These are phyloP conservation scores for Geotrichum histeridarum DNA, from an alignment of 1,139 yeast genomes.

Conservation along the genomic window DNA sequence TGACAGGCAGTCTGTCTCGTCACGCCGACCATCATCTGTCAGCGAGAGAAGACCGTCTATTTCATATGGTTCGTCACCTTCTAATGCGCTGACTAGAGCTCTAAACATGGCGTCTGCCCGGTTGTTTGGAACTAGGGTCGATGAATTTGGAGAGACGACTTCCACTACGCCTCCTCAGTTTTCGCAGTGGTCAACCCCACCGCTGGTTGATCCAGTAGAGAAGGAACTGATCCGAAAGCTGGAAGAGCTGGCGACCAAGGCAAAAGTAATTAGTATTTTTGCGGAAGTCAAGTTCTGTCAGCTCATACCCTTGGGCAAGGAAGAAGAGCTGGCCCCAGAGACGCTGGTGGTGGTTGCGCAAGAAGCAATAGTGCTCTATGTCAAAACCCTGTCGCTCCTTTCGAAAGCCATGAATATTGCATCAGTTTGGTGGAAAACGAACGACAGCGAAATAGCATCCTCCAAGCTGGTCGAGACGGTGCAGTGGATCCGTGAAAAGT, in stretches of 20 bases:
- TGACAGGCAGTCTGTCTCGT: background rate
- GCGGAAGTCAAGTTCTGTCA: slow-evolving; percentile 90
- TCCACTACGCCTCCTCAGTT: slow-evolving; percentile 38
- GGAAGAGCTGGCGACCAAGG: slow-evolving; percentile 79
- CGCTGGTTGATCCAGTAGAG: slow-evolving; percentile 30
- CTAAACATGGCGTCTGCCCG: slow-evolving; percentile 83
- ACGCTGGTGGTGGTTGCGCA: slow-evolving; percentile 59
- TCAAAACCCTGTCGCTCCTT: slow-evolving; percentile 72
- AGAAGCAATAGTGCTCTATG: slow-evolving; percentile 81
- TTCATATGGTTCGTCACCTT: slow-evolving; percentile 61
- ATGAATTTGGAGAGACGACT: slow-evolving; percentile 26
- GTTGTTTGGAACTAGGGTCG: slow-evolving; percentile 55
- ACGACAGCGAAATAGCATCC: slow-evolving; percentile 40
- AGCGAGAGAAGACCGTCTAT: slow-evolving; percentile 31
- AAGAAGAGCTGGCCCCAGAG: slow-evolving; percentile 52
- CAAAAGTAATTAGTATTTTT: slow-evolving; percentile 80
- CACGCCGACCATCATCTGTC: slow-evolving; percentile 12
- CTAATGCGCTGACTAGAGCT: slow-evolving; percentile 83
- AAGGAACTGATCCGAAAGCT: slow-evolving; percentile 46
- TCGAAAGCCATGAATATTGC: slow-evolving; percentile 84
- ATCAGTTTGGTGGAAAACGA: slow-evolving; percentile 78
- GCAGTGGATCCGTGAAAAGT: slow-evolving; percentile 86
- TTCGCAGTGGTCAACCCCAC: slow-evolving; percentile 24
- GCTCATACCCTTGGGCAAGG: slow-evolving; percentile 52
- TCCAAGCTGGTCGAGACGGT: slow-evolving; percentile 68